Conservation (phyloP, 108 stramenopile genomes). For the Conticribra weissflogii region DNA sequence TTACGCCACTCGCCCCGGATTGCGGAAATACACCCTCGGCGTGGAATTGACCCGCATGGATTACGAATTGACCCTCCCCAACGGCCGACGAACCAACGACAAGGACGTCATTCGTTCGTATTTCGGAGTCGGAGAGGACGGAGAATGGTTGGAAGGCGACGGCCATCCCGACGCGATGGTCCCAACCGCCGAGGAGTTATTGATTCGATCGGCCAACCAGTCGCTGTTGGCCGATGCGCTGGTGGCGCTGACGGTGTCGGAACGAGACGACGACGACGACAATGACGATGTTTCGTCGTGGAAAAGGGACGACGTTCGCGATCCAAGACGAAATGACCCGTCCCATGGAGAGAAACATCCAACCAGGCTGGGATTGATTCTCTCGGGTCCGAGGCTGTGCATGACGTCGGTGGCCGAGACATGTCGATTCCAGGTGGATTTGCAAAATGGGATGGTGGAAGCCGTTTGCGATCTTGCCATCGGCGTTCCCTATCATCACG, state of each 20-base stretch:
- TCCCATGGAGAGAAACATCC: neutral
- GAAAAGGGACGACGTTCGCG: too few species aligned
- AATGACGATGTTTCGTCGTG: too few species aligned
- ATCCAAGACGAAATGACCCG: neutral
- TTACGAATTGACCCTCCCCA: constrained; percentile 54
- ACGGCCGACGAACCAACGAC: constrained; percentile 33
- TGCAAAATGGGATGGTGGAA: constrained; percentile 31
- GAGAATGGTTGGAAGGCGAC: neutral
- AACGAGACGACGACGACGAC: constrained; percentile 14
- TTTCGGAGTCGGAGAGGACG: constrained; percentile 22
- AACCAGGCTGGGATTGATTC: constrained; percentile 14
- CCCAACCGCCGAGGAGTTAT: constrained; percentile 32
- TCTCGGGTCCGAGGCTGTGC: constrained; percentile 36
- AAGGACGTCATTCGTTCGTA: constrained; percentile 44
- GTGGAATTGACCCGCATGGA: constrained; percentile 82
- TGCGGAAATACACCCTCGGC: constrained; percentile 75
- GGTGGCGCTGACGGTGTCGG: constrained; percentile 56
- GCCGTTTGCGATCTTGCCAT: constrained; percentile 37
- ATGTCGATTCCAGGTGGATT: constrained; percentile 36
- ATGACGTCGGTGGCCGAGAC: constrained; percentile 44
- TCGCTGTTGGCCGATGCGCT: constrained; percentile 80
- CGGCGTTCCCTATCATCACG: constrained; percentile 30
- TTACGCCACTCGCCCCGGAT: constrained; percentile 62
- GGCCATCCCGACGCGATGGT: neutral
- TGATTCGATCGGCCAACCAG: constrained; percentile 79